phyloP scores from a whole-genome alignment of 2,329 filamentous ascomycete genomes.

The Penicillium sclerotiorum region DNA sequence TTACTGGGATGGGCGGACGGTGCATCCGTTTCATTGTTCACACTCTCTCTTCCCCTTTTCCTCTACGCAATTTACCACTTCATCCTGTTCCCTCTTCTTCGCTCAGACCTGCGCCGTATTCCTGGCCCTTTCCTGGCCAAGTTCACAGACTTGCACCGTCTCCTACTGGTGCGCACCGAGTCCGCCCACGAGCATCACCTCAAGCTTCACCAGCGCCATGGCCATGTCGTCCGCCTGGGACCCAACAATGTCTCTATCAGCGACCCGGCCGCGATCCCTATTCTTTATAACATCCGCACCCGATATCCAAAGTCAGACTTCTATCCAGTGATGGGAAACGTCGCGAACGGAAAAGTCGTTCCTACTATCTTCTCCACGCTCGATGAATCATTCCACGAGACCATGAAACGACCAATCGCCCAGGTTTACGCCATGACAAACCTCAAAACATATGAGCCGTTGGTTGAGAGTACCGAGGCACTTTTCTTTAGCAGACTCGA shows the following conservation, averaged over 20 bases:
- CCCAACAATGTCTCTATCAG: slow-evolving; percentile 16
- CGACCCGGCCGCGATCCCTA: slow-evolving; percentile 7
- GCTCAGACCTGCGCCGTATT: slow-evolving; percentile 5
- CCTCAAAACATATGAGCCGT: slow-evolving; percentile 43
- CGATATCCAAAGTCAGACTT: slow-evolving; percentile 12
- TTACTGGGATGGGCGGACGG: too few relatives aligned
- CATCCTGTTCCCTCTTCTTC: too few relatives aligned
- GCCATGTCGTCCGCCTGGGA: slow-evolving; percentile 15
- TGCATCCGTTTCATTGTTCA: too few relatives aligned
- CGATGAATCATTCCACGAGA: slow-evolving; percentile 43
- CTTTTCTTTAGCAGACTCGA: slow-evolving; percentile 31
- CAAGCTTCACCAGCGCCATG: slow-evolving; percentile 15
- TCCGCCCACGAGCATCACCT: slow-evolving; percentile 9
- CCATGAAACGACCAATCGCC: slow-evolving; percentile 43
- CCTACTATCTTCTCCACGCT: slow-evolving; percentile 24
- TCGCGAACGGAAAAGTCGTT: slow-evolving; percentile 21
- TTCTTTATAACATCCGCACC: slow-evolving; percentile 2
- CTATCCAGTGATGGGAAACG: slow-evolving; percentile 24
- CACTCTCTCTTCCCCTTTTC: too few relatives aligned
- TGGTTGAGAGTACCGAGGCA: slow-evolving; percentile 38
- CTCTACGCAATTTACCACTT: slow-evolving; percentile 9
- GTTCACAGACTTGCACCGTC: slow-evolving; percentile 10
- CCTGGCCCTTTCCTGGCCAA: slow-evolving; percentile 14
- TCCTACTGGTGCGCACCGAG: slow-evolving; percentile 7
- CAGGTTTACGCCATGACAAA: slow-evolving; percentile 46